These are phyloP conservation scores for Cladophialophora exuberans DNA, from an alignment of 2,329 filamentous ascomycete species.

Conservation along the genomic window DNA sequence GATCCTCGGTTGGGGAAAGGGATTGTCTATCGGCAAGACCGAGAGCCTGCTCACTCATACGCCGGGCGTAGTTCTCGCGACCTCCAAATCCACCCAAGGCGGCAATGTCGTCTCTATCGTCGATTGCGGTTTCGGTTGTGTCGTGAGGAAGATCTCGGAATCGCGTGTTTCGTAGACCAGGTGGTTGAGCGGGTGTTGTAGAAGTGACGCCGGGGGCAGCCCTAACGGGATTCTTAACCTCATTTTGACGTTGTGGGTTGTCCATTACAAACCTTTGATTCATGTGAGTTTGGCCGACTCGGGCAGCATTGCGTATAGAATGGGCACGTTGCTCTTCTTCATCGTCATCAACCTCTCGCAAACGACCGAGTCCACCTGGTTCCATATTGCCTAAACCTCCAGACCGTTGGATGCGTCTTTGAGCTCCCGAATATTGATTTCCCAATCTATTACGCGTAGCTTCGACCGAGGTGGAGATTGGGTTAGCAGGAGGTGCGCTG, in stretches of 20 bases:
- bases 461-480: constrained; percentile 39
- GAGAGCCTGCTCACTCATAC: constrained; percentile 50
- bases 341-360: constrained; percentile 54
- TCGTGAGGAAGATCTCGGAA: constrained; percentile 48
- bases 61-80: constrained; percentile 45
- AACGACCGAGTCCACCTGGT: constrained; percentile 48
- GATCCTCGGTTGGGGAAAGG: constrained; percentile 43
- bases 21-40: constrained; percentile 45
- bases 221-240: constrained; percentile 46
- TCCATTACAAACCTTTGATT: constrained; percentile 53
- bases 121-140: constrained; percentile 47
- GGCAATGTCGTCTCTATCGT: constrained; percentile 50
- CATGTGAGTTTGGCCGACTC: constrained; percentile 46
- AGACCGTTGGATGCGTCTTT: constrained; percentile 74
- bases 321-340: constrained; percentile 37
- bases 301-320: constrained; percentile 44
- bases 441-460: constrained; percentile 42
- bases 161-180: constrained; percentile 42
- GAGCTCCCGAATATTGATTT: constrained; percentile 67
- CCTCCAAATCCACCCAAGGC: constrained; percentile 38
- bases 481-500: constrained; percentile 29
- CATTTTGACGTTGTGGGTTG: constrained; percentile 51
- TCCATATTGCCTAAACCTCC: constrained; percentile 52
- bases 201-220: constrained; percentile 45
- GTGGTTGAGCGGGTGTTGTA: constrained; percentile 36